phyloP scores from a whole-genome alignment of 2,329 filamentous ascomycete genomes.

The Cordyceps cateniannulata region DNA sequence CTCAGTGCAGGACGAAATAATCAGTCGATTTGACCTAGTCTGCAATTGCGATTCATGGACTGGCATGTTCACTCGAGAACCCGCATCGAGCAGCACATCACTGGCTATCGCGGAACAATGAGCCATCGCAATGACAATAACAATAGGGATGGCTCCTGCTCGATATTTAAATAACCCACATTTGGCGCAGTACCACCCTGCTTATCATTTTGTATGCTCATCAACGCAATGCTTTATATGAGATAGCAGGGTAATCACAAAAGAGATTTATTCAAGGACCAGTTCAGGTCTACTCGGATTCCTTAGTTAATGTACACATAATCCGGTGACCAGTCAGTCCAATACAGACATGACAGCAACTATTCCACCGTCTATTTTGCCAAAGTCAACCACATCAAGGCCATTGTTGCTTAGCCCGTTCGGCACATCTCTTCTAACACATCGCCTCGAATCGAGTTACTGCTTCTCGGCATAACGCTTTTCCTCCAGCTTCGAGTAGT shows the following conservation, averaged over 20 bases:
- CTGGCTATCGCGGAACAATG: too few species aligned
- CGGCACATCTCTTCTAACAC: not conserved
- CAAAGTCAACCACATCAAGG: not conserved
- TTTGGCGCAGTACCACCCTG: not conserved
- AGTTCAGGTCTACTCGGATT: conserved; percentile 6
- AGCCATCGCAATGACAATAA: not conserved
- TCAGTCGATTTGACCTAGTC: too few species aligned
- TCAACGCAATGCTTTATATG: not conserved
- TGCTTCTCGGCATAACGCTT: conserved; percentile 40
- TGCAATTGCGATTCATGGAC: too few species aligned
- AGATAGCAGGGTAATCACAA: not conserved
- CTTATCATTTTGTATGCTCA: not conserved
- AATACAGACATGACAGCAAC: not conserved
- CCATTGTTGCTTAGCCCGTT: not conserved
- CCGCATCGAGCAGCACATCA: too few species aligned
- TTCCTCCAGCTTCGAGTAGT: conserved; percentile 53
- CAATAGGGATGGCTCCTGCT: not conserved
- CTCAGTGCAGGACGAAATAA: too few species aligned
- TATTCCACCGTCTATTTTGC: conserved; percentile 5
- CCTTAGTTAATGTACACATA: conserved; percentile 12
- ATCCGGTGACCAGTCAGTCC: conserved; percentile 8
- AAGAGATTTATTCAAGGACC: not conserved
- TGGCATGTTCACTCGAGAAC: too few species aligned
- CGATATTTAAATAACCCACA: not conserved
- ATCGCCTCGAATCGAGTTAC: not conserved